phyloP scores from a whole-genome alignment of 2,329 filamentous ascomycete species.

The Podosphaera xanthii region DNA sequence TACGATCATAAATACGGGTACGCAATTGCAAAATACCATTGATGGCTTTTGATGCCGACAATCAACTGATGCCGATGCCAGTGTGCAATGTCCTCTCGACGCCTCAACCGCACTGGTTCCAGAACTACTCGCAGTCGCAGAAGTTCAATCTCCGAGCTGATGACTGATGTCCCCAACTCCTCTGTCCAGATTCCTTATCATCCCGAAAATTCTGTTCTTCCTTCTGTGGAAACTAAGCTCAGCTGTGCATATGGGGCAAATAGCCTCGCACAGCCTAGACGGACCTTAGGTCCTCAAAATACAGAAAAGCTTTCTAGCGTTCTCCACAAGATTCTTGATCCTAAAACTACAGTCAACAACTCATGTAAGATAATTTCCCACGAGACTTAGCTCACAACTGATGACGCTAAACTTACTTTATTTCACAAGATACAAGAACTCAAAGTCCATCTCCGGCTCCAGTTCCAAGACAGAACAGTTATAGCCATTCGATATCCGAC shows the following conservation, averaged over 20 bases:
- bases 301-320: constrained; percentile 6
- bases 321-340: constrained; percentile 7
- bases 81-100: constrained; percentile 10
- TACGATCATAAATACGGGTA: not conserved
- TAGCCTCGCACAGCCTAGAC: constrained; percentile 5
- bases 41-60: not conserved
- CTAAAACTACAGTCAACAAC: constrained; percentile 3
- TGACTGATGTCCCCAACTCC: constrained; percentile 6
- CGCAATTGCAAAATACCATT: not conserved
- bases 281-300: constrained; percentile 3
- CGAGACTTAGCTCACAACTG: not conserved
- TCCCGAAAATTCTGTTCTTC: constrained; percentile 5
- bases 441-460: not conserved
- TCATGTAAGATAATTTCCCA: constrained; percentile 1
- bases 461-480: constrained; percentile 2
- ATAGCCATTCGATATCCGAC: not conserved
- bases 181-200: constrained; percentile 7
- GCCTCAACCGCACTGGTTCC: constrained; percentile 10
- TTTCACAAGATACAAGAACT: not conserved
- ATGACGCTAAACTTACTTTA: not conserved
- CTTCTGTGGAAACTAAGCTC: constrained; percentile 7
- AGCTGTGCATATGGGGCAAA: constrained; percentile 15
- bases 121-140: constrained; percentile 8
- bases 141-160: constrained; percentile 6
- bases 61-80: not conserved